These are phyloP conservation scores for Pseudozyma thailandica DNA, from an alignment of 1,284 basidiomycete genomes.

Conservation along the genomic window DNA sequence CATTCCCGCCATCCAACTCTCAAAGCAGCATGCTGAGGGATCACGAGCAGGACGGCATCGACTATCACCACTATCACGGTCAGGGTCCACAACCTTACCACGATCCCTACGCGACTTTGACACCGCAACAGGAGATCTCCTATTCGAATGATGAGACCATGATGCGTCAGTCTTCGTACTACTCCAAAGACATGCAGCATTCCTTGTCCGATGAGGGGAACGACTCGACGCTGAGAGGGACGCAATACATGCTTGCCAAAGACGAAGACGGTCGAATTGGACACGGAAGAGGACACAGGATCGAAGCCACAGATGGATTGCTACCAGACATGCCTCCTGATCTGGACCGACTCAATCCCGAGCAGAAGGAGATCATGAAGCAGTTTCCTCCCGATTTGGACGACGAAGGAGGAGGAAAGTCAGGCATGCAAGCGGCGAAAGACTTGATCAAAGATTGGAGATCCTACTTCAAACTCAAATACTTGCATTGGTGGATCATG, in stretches of 20 bases:
- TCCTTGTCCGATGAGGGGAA: conserved; percentile 17
- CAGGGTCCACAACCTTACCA: conserved; percentile 18
- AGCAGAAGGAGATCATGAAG: conserved; percentile 55
- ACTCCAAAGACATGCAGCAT: conserved; percentile 10
- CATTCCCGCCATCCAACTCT: conserved; percentile 7
- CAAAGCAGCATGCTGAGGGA: conserved; percentile 15
- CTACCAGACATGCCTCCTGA: conserved; percentile 41
- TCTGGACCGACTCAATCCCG: conserved; percentile 40
- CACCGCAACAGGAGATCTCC: conserved; percentile 7
- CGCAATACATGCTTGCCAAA: conserved; percentile 20
- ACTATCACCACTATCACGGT: conserved; percentile 30
- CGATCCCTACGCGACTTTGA: conserved; percentile 29
- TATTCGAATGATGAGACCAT: conserved; percentile 19
- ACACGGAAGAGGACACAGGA: conserved; percentile 20
- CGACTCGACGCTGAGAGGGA: conserved; percentile 12
- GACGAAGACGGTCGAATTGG: conserved; percentile 24
- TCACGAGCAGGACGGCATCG: conserved; percentile 18
- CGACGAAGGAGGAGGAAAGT: conserved; percentile 44
- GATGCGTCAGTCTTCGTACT: conserved; percentile 2
- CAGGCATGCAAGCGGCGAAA: conserved; percentile 29
- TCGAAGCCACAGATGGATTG: conserved; percentile 43
- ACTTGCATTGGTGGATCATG: conserved; percentile 70
- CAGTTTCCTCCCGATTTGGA: conserved; percentile 62
- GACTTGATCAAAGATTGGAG: conserved; percentile 50
- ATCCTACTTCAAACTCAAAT: conserved; percentile 47